Base-by-base conservation (phyloP, 78 protist species). In the Tieghemostelium lacteum region DNA sequence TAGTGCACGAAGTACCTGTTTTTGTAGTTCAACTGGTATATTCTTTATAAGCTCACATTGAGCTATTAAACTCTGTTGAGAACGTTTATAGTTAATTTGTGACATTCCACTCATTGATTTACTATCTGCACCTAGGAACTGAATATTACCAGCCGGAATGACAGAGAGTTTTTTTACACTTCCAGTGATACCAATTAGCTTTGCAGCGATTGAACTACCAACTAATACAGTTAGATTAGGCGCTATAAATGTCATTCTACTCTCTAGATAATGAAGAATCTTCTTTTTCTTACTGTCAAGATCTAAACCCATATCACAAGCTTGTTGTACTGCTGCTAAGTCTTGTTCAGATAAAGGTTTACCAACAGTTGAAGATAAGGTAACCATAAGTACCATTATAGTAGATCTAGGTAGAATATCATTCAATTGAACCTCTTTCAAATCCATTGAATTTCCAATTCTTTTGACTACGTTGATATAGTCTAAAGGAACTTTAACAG, bases 131-230 rank as follows among this genome's bases (percentile, higher is more conserved):
- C 97, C 97, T 10, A 94, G 65, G 26, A 85, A 37, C 69, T 73
- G 91, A 7, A 96, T 33, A 76, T 86, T 83, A 72, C 97, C 93
- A 0, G 97, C 89, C n/a, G 98, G 97, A 64, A 96, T 88, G 2
- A 72, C 40, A 2, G 95, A 26, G 12, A 96, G 88, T 60, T 52
- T 19, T 1, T 19, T 26, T 12, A 96, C 71, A 24, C 97, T 93
- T 2, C 98, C 98, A 1, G 98, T 97, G 28, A 85, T 52, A 75
- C 92, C 96, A 78, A 96, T 71, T 17, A 96, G 39, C 14, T 75
- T 52, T 0, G 98, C 96, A 20, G 98, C 98, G 12, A 92, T 86
- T n/a, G 85, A 36, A 34, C 94, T 20, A 10, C 98, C 98, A 6
- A 95, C 34, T 8, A 96, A 29, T 10, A 70, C 78, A 0, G 96